phyloP scores from a whole-genome alignment of 2,329 filamentous ascomycete species.

The Curvularia verruculosa region DNA sequence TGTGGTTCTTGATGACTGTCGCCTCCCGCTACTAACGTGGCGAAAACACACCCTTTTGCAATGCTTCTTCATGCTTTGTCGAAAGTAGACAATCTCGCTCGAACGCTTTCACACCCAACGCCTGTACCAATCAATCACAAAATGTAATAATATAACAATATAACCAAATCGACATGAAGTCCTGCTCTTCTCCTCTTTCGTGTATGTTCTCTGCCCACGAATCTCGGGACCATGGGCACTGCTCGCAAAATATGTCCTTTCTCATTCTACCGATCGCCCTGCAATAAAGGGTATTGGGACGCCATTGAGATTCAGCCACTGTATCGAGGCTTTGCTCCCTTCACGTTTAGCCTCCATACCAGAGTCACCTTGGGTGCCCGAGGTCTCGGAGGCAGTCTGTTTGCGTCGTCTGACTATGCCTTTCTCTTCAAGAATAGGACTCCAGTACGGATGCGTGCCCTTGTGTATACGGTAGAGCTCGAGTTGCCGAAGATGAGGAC shows the following conservation, averaged over 20 bases:
- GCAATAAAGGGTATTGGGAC: conserved; percentile 33
- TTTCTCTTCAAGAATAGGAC: conserved; percentile 29
- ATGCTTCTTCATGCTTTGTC: background rate
- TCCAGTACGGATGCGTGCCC: conserved; percentile 38
- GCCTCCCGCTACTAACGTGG: background rate
- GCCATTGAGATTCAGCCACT: conserved; percentile 37
- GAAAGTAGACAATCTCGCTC: conserved; percentile 1
- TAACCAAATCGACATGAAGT: background rate
- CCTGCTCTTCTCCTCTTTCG: background rate
- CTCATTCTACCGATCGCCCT: conserved; percentile 3
- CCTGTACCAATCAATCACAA: conserved; percentile 5
- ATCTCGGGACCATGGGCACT: background rate
- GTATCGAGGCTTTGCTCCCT: conserved; percentile 21
- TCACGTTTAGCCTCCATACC: conserved; percentile 10
- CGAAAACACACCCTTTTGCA: background rate
- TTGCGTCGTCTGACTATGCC: conserved; percentile 20
- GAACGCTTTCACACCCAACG: conserved; percentile 11
- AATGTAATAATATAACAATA: conserved; percentile 8
- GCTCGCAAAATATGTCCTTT: background rate
- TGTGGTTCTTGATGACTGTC: background rate
- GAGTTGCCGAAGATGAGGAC: conserved; percentile 30
- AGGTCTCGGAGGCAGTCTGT: conserved; percentile 12
- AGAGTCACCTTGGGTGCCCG: conserved; percentile 7
- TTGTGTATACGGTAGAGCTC: conserved; percentile 36
- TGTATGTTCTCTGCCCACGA: background rate